These are phyloP conservation scores for Aureobasidium musti DNA, from an alignment of 2,329 filamentous ascomycete species.

Conservation along the genomic window DNA sequence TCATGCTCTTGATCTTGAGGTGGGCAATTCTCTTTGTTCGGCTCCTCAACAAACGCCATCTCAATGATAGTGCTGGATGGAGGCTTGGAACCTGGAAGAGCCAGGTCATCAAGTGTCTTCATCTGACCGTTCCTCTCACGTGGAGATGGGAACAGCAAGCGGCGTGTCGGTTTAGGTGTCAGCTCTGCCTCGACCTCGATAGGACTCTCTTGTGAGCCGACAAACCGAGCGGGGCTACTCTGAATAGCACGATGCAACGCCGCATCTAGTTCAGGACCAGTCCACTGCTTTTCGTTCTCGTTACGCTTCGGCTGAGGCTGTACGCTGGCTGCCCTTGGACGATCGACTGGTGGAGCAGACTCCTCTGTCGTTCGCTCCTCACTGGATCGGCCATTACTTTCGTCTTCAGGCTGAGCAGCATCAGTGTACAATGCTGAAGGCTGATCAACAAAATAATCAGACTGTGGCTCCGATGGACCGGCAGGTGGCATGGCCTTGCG, in stretches of 20 bases:
- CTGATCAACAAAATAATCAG: constrained; percentile 30
- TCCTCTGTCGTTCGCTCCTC: constrained; percentile 19
- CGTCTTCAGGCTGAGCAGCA: constrained; percentile 30
- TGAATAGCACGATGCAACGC: constrained; percentile 59
- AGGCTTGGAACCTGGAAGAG: constrained; percentile 31
- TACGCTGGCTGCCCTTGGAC: constrained; percentile 52
- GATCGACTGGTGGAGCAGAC: constrained; percentile 40
- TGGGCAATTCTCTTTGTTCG: constrained; percentile 61
- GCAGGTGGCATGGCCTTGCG: constrained; percentile 31
- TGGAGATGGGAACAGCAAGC: constrained; percentile 76
- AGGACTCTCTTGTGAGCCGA: constrained; percentile 50
- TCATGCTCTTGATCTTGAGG: constrained; percentile 48
- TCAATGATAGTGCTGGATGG: constrained; percentile 28
- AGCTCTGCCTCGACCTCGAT: constrained; percentile 54
- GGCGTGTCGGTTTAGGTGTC: constrained; percentile 64
- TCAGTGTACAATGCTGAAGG: constrained; percentile 32
- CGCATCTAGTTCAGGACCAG: constrained; percentile 32
- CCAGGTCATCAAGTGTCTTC: constrained; percentile 62
- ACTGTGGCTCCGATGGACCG: constrained; percentile 29
- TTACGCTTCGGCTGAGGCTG: constrained; percentile 47
- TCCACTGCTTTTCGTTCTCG: constrained; percentile 36
- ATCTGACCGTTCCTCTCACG: constrained; percentile 63
- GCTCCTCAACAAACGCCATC: constrained; percentile 39
- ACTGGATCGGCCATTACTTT: constrained; percentile 4
- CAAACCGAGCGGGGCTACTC: constrained; percentile 60